Evolutionary conservation across 257 asterid genomes (phyloP).

Genomic region (Capsicum baccatum): DNA sequence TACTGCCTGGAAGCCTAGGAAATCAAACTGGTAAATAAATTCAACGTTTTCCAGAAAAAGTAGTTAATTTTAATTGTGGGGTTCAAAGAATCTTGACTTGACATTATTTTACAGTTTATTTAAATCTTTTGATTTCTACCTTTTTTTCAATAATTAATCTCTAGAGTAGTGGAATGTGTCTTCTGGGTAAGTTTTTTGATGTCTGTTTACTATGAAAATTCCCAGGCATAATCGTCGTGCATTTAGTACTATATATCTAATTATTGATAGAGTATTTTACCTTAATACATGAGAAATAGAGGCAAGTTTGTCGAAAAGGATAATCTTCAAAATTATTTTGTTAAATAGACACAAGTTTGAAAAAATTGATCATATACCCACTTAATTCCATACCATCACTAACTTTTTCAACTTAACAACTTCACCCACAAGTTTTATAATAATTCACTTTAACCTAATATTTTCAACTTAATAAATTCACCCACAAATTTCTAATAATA

Average conservation of each 20-base stretch:
- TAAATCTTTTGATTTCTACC: conserved; percentile 3
- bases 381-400: too few relatives aligned
- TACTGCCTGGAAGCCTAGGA: conserved; percentile 41
- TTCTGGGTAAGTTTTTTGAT: conserved; percentile 20
- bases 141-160: neutral
- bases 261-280: neutral
- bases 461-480: too few relatives aligned
- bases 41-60: conserved; percentile 27
- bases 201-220: conserved; percentile 28
- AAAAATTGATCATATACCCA: too few relatives aligned
- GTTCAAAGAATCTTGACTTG: conserved; percentile 31
- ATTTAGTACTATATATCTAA: neutral
- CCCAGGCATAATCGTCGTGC: neutral
- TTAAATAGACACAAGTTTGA: too few relatives aligned
- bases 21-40: neutral
- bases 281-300: neutral
- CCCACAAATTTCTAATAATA: too few relatives aligned
- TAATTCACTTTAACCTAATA: too few relatives aligned
- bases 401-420: too few relatives aligned
- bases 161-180: conserved; percentile 9
- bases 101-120: neutral
- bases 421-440: too few relatives aligned
- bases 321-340: too few relatives aligned
- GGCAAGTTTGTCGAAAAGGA: too few relatives aligned
- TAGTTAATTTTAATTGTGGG: conserved; percentile 2